Evolutionary conservation across 2,329 filamentous ascomycete genomes (phyloP), one percentile per base, ranked within the genome.

Genomic region (Emergomyces orientalis): DNA sequence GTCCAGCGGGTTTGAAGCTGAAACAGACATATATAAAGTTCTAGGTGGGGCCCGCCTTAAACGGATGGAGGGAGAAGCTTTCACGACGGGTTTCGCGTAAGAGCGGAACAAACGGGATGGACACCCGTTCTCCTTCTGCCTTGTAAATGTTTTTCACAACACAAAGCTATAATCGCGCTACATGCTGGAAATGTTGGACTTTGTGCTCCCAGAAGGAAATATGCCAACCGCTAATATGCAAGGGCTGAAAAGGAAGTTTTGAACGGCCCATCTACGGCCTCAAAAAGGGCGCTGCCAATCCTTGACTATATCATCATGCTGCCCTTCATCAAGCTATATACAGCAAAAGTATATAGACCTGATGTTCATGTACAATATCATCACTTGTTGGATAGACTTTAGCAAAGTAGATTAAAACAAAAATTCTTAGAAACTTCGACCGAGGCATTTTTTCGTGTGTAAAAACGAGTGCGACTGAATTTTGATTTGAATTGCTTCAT

Each of bases 1-100:
- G 60, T 67, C 71, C 4, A 62, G 66, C 14, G 69, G 69, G 55
- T 63, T 69, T 5, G 39, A 63, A 22, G 66, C 69, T 7, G 56
- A 62, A 19, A 47, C 22, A 37, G 65, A 67, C 5, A 49, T 66
- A 37, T 63, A 52, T 51, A 65, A 55, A 55, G 55, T 60, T 34
- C 51, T 67, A 1, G 65, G 65, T 47, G 52, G 43, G 13, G 49
- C 25, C 51, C 27, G 43, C 27, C 19, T 43, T 41, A 41, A 59
- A 56, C n/a, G 61, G 56, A 39, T 49, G 54, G 60, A 62, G n/a
- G 32, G 63, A 37, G 37, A 47, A 51, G 27, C 19, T 25, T 59
- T 43, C 59, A 13, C 54, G 2, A 57, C 54, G n/a, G 54, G 54
- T 7, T 57, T 39, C 34, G 54, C 34, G 22, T 57, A 57, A 41